phyloP scores from a whole-genome alignment of 352 stramenopile species.

The Phytophthora agathidicida region DNA sequence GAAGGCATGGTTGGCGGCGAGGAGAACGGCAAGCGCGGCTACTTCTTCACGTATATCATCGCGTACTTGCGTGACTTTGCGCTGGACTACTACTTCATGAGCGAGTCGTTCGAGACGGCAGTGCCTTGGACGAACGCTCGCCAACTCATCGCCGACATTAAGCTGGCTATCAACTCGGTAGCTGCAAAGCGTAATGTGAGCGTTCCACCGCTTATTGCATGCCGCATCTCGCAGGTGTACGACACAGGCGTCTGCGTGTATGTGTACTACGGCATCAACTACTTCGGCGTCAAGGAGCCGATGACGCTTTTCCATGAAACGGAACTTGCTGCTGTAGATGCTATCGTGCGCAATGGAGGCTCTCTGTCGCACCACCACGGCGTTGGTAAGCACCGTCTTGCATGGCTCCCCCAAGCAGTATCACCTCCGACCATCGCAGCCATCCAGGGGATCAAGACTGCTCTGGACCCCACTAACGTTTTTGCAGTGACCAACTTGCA shows the following conservation, averaged over 20 bases:
- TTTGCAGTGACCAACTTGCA: constrained; percentile 91
- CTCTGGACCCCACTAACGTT: constrained; percentile 91
- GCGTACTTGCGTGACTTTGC: constrained; percentile 95
- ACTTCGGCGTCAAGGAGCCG: constrained; percentile 81
- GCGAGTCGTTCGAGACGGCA: constrained; percentile 91
- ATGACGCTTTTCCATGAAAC: constrained; percentile 86
- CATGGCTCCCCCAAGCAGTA: constrained; percentile 87
- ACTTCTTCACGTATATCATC: constrained; percentile 96
- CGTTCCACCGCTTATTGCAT: constrained; percentile 89
- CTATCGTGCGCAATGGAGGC: constrained; percentile 92
- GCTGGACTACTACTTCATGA: constrained; percentile 92
- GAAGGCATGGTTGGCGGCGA: constrained; percentile 84
- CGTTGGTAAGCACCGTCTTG: constrained; percentile 92
- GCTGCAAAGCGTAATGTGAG: constrained; percentile 57
- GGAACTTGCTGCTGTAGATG: constrained; percentile 65
- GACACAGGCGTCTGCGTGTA: constrained; percentile 95
- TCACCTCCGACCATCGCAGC: constrained; percentile 72
- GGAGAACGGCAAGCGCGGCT: constrained; percentile 90
- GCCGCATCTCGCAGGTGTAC: constrained; percentile 95
- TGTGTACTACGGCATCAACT: constrained; percentile 97
- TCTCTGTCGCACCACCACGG: constrained; percentile 96
- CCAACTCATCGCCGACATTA: constrained; percentile 63
- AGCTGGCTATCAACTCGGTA: constrained; percentile 49
- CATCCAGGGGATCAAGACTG: constrained; percentile 86
- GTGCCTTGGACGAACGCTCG: constrained; percentile 78